Percentiles rank a stretch among this genome's conserved stretches.
These are phyloP conservation scores for Lobosporangium transversale DNA, from an alignment of 192 early-diverging fungal genomes.

Conservation along the genomic window DNA sequence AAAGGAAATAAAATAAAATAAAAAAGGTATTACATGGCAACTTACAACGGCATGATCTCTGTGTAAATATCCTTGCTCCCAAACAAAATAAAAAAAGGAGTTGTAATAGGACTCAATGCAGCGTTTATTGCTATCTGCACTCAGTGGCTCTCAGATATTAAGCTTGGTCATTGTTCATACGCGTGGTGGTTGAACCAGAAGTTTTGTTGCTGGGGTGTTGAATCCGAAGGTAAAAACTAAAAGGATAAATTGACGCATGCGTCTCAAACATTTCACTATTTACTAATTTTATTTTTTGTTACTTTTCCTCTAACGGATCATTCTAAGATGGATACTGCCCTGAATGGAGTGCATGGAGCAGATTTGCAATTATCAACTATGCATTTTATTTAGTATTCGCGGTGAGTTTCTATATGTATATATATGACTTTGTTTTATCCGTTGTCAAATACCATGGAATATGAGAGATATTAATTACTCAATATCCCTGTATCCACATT, in stretches of 20 bases:
- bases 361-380: constrained; percentile 76
- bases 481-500: neutral
- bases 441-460: too few relatives aligned
- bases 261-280: too few relatives aligned
- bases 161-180: constrained; percentile 81
- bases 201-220: constrained; percentile 91
- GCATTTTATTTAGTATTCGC: constrained; percentile 79
- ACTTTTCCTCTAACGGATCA: neutral
- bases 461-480: too few relatives aligned
- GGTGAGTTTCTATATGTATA: too few relatives aligned
- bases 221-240: constrained; percentile 70
- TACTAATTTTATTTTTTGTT: neutral
- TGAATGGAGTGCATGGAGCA: constrained; percentile 74
- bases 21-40: neutral
- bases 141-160: constrained; percentile 91
- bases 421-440: too few relatives aligned
- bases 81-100: too few relatives aligned
- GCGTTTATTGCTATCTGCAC: constrained; percentile 90
- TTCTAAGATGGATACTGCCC: constrained; percentile 69
- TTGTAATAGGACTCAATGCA: constrained; percentile 83
- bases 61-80: too few relatives aligned
- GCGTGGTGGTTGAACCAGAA: constrained; percentile 93
- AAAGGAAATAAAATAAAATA: neutral
- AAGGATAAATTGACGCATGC: too few relatives aligned
- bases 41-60: too few relatives aligned